Evolutionary conservation across 2,329 filamentous ascomycete genomes (phyloP).

Genomic region (Apiospora marii): DNA sequence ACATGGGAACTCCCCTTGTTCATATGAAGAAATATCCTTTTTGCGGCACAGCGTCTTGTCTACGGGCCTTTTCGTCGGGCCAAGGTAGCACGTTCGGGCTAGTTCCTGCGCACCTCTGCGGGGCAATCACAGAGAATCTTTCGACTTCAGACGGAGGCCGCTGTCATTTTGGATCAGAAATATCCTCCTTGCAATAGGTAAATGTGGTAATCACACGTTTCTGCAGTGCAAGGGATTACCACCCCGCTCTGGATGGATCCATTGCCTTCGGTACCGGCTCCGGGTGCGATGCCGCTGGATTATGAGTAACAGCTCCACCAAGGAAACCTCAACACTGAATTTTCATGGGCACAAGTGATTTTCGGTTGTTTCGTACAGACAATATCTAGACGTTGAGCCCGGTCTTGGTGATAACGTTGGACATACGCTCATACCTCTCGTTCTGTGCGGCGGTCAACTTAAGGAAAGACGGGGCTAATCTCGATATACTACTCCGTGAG

Average conservation of each 20-base stretch:
- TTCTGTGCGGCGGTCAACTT: neutral
- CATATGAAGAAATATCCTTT: neutral
- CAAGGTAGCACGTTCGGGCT: slow-evolving; percentile 2
- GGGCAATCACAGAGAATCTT: neutral
- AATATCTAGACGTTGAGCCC: neutral
- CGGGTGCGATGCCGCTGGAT: neutral
- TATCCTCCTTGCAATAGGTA: neutral
- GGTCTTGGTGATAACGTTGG: neutral
- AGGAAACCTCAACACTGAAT: neutral
- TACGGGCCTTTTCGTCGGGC: neutral
- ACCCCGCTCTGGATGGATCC: neutral
- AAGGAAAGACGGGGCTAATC: neutral
- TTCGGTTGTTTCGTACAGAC: neutral
- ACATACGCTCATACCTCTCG: neutral
- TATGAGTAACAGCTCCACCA: neutral
- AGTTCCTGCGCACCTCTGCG: neutral
- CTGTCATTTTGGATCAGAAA: neutral
- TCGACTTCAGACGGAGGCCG: neutral
- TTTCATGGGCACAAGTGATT: neutral
- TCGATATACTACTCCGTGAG: neutral
- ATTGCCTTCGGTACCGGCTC: neutral
- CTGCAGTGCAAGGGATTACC: neutral
- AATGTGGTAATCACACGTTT: neutral
- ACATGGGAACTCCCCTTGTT: neutral
- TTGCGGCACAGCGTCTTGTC: slow-evolving; percentile 3